Percentiles rank a stretch among this genome's conserved stretches.
phyloP scores from a whole-genome alignment of 345 rosid genomes.

The Corchorus capsularis region DNA sequence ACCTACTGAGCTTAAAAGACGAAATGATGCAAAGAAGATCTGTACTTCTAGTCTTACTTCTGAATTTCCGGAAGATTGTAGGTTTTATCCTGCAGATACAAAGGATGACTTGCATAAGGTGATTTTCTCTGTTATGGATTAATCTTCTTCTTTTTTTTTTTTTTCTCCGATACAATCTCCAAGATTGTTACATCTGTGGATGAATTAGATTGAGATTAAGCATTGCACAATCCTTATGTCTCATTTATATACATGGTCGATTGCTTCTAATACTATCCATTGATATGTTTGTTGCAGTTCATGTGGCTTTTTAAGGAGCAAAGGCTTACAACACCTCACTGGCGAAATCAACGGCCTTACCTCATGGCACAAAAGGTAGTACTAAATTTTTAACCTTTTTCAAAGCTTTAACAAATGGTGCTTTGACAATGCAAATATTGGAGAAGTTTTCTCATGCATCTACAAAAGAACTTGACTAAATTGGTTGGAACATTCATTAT shows the following conservation, averaged over 20 bases:
- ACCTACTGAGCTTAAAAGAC: conserved; percentile 65
- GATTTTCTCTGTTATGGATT: conserved; percentile 10
- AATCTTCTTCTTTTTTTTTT: neutral
- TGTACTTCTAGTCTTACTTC: conserved; percentile 64
- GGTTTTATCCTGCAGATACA: conserved; percentile 83
- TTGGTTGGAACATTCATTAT: neutral
- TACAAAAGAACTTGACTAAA: neutral
- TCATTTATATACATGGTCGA: conserved; percentile 4
- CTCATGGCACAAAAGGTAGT: conserved; percentile 75
- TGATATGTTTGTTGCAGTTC: conserved; percentile 56
- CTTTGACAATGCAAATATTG: conserved; percentile 7
- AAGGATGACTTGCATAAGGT: conserved; percentile 96
- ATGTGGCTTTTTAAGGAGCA: conserved; percentile 86
- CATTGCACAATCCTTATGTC: conserved; percentile 5
- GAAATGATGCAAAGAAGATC: conserved; percentile 66
- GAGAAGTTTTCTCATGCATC: neutral
- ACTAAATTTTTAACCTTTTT: conserved; percentile 2
- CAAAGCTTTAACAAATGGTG: neutral
- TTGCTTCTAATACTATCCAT: neutral
- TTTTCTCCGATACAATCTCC: neutral
- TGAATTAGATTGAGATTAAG: neutral
- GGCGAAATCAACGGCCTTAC: conserved; percentile 86
- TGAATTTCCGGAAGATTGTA: conserved; percentile 89
- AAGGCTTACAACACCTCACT: conserved; percentile 74
- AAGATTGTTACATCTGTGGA: neutral